Conservation (phyloP, 2,329 filamentous ascomycete genomes). For the Trichophyton rubrum region DNA sequence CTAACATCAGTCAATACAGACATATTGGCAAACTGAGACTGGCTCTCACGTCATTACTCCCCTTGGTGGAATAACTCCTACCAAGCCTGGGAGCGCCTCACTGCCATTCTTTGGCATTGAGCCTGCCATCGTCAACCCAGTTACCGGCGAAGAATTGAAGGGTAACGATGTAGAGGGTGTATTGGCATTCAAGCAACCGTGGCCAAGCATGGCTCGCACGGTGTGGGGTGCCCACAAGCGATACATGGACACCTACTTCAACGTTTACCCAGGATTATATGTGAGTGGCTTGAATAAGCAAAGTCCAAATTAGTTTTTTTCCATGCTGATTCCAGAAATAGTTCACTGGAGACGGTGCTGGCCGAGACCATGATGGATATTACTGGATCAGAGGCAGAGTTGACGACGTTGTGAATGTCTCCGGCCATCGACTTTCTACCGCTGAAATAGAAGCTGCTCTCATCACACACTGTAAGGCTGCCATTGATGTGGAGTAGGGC, state of each 20-base stretch:
- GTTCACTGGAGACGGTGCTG: conserved; percentile 65
- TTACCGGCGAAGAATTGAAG: conserved; percentile 81
- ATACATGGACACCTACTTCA: conserved; percentile 97
- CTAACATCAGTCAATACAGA: conserved; percentile 42
- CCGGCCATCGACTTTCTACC: conserved; percentile 87
- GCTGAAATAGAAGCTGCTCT: conserved; percentile 96
- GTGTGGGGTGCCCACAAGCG: conserved; percentile 96
- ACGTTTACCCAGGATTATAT: conserved; percentile 97
- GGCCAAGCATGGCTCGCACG: conserved; percentile 96
- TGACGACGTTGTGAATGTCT: conserved; percentile 97
- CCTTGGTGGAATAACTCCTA: conserved; percentile 82
- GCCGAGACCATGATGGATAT: conserved; percentile 93
- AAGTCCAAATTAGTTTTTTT: neutral
- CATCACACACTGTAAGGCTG: conserved; percentile 61
- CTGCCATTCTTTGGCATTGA: conserved; percentile 98
- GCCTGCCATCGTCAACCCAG: conserved; percentile 91
- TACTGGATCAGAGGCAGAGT: conserved; percentile 99
- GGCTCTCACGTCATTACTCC: conserved; percentile 93
- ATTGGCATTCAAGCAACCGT: conserved; percentile 90
- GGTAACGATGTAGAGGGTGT: conserved; percentile 98
- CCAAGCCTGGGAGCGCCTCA: conserved; percentile 91
- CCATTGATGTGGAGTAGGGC: too few species aligned
- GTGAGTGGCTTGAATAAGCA: conserved; percentile 43
- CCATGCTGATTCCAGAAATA: conserved; percentile 16
- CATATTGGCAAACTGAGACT: conserved; percentile 99